Conservation (phyloP, 1,139 yeast genomes). For the Suhomyces anneliseae region DNA sequence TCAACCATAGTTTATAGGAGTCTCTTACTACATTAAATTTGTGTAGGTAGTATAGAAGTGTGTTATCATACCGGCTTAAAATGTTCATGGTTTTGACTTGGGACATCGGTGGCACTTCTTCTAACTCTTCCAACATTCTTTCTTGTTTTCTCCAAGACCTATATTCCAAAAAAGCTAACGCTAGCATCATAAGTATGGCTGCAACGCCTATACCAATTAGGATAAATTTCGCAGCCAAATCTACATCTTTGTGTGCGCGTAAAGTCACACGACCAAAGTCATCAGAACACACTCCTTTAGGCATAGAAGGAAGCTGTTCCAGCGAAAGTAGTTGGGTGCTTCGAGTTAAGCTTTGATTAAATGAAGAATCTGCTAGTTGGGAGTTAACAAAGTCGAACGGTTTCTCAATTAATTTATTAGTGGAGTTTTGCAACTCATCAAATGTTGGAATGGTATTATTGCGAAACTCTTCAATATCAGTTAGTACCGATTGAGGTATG, state of each 20-base stretch:
- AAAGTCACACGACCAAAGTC: neutral
- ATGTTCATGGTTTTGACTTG: conserved; percentile 11
- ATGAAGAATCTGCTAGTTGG: conserved; percentile 7
- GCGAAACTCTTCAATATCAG: conserved; percentile 13
- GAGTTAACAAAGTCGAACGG: conserved; percentile 14
- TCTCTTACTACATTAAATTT: conserved; percentile 4
- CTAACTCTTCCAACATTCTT: conserved; percentile 24
- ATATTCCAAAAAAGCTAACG: conserved; percentile 45
- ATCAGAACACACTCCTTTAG: neutral
- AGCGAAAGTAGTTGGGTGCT: conserved; percentile 1
- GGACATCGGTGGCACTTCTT: conserved; percentile 6
- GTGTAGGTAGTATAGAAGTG: conserved; percentile 16
- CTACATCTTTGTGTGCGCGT: conserved; percentile 36
- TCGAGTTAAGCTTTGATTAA: conserved; percentile 8
- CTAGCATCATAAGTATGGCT: conserved; percentile 31
- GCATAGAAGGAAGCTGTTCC: conserved; percentile 43
- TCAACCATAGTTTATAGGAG: conserved; percentile 38
- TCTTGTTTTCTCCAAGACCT: conserved; percentile 50
- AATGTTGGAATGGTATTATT: conserved; percentile 14
- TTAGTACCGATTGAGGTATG: conserved; percentile 47
- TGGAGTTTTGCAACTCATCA: conserved; percentile 13
- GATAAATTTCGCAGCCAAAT: conserved; percentile 34
- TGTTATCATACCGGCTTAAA: conserved; percentile 21
- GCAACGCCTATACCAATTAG: conserved; percentile 37
- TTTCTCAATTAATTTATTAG: conserved; percentile 11